Evolutionary conservation across 495 filamentous ascomycete genomes (phyloP), one percentile per base, ranked within the genome.

Genomic region (Aspergillus panamensis): DNA sequence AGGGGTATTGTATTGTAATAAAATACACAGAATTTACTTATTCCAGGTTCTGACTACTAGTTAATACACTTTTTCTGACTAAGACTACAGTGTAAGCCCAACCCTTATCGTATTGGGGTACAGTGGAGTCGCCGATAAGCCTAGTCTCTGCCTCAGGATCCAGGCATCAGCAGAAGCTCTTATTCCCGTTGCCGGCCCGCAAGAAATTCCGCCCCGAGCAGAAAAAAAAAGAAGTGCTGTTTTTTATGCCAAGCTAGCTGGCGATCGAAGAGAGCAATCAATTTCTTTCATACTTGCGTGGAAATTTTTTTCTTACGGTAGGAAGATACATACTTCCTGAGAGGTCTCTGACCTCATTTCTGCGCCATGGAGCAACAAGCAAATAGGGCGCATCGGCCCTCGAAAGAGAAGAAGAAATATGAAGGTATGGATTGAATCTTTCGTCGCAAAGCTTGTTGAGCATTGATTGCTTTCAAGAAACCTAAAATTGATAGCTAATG

Each of bases 381-480:
- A n/a, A 91, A 97, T 69, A 84, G 89, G 71, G 80, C 89, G 53
- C 93, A 97, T 80, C 80, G 92, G 56, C 87, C 89, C 67, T 75
- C 86, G 3, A 97, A 96, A 74, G 90, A 92, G 73, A 96, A 96
- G 81, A 96, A 96, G 80, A 85, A 88, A 68, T 84, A 83, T 58
- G 75, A 79, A 54, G 80, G 84, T 73, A 70, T 55, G 72, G 62
- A 53, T 55, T 50, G 31, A 33, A 29, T 19, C 29, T 12, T 53
- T 16, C 33, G 37, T 53, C 21, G 42, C 48, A 56, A 56, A 14
- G 13, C 16, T 31, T 33, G 45, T 10, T 20, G 14, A 9, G 25
- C 6, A 37, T 3, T 32, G 6, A n/a, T 17, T 31, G 17, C 16
- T 35, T 25, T 39, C 7, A 13, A 21, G 20, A 49, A n/a, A 30